phyloP scores from a whole-genome alignment of 176 grass and related monocot genomes.

The Rhynchospora tenuis region DNA sequence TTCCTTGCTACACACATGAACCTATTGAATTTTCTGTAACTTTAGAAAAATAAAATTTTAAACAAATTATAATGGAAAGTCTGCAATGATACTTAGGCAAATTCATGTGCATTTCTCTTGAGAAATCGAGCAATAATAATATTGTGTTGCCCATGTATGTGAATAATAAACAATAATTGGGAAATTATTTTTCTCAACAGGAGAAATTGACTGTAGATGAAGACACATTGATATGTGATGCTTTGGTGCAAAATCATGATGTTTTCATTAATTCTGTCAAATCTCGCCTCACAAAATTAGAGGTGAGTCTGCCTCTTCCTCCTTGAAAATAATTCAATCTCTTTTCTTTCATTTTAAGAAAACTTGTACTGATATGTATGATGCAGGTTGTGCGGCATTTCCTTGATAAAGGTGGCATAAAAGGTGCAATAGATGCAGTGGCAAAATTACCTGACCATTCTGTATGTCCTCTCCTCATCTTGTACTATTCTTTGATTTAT shows the following conservation, averaged over 20 bases:
- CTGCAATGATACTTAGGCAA: background rate
- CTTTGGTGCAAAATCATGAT: constrained; percentile 64
- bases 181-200: background rate
- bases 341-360: constrained; percentile 5
- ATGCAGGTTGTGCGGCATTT: constrained; percentile 79
- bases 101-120: background rate
- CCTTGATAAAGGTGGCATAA: constrained; percentile 79
- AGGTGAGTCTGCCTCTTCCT: constrained; percentile 33
- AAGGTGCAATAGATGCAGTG: constrained; percentile 71
- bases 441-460: constrained; percentile 73
- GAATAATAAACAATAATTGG: background rate
- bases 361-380: constrained; percentile 23
- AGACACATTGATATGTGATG: constrained; percentile 31
- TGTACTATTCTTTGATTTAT: constrained; percentile 8
- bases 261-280: constrained; percentile 81
- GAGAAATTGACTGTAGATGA: constrained; percentile 44
- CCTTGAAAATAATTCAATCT: constrained; percentile 9
- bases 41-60: background rate
- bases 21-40: background rate
- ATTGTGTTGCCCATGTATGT: background rate
- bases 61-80: background rate
- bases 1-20: background rate
- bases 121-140: background rate
- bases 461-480: constrained; percentile 44
- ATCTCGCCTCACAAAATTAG: constrained; percentile 88